Evolutionary conservation across 2,329 filamentous ascomycete genomes (phyloP).

Genomic region (Cladosporium sp.): DNA sequence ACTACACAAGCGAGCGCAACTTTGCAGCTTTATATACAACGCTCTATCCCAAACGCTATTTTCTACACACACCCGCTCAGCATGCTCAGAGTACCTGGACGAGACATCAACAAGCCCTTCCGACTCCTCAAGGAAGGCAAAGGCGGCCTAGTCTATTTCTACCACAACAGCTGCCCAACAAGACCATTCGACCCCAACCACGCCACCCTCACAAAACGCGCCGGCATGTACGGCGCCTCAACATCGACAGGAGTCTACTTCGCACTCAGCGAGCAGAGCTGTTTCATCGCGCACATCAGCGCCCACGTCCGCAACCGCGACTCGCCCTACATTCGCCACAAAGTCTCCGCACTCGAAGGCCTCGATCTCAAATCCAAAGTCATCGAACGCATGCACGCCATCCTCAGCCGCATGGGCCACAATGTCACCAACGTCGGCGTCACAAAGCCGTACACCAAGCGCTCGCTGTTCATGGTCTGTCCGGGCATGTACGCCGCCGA

Average conservation of each 20-base stretch:
- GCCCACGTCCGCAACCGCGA: not conserved
- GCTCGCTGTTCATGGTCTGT: not conserved
- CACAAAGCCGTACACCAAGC: not conserved
- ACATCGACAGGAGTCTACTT: not conserved
- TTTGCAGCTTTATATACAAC: no score
- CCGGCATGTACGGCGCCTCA: not conserved
- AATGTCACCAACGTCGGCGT: not conserved
- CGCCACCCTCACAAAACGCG: not conserved
- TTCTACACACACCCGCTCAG: no score
- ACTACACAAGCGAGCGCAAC: no score
- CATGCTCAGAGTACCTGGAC: no score
- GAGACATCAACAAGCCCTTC: not conserved
- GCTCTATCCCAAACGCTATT: no score
- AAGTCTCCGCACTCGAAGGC: conserved; percentile 6
- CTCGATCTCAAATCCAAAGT: not conserved
- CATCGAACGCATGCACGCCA: not conserved
- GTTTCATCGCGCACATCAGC: conserved; percentile 3
- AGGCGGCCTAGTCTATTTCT: not conserved
- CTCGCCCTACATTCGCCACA: not conserved
- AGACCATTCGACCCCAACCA: not conserved
- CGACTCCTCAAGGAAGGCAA: conserved; percentile 2
- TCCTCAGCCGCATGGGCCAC: not conserved
- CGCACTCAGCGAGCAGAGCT: not conserved
- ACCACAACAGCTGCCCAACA: not conserved
- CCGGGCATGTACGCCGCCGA: not conserved